Percentiles rank a stretch among this genome's conserved stretches.
These are phyloP conservation scores for Sporothrix brunneoviolacea DNA, from an alignment of 2,329 filamentous ascomycete genomes.

Conservation along the genomic window DNA sequence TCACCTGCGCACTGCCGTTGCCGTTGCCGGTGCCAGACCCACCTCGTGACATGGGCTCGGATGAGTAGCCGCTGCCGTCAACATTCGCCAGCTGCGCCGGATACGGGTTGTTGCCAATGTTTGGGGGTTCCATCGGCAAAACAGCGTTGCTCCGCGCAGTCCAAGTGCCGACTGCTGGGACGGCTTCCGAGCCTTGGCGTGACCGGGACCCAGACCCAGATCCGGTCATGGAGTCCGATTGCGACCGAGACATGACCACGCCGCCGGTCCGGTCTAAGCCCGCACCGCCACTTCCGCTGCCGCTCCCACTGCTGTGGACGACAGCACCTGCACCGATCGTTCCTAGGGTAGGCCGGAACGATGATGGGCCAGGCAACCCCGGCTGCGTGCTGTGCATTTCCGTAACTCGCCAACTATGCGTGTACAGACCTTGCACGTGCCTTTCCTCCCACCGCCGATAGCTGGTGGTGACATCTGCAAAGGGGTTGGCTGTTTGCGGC, in stretches of 20 bases:
- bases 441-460: slow-evolving; percentile 24
- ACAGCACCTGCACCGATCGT: not conserved
- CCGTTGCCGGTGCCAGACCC: slow-evolving; percentile 13
- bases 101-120: not conserved
- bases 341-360: not conserved
- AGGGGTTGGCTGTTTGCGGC: slow-evolving; percentile 26
- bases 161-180: not conserved
- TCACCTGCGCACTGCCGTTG: not conserved
- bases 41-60: slow-evolving; percentile 21
- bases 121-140: not conserved
- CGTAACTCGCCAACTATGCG: not conserved
- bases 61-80: not conserved
- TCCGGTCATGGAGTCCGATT: not conserved
- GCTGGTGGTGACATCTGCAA: slow-evolving; percentile 26
- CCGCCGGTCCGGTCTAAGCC: not conserved
- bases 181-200: not conserved
- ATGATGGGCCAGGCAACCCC: not conserved
- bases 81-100: slow-evolving; percentile 1
- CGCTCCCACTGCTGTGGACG: slow-evolving; percentile 4
- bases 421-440: slow-evolving; percentile 5
- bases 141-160: not conserved
- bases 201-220: not conserved
- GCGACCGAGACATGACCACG: not conserved
- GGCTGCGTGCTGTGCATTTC: not conserved
- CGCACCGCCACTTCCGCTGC: not conserved